These are phyloP conservation scores for Trichoderma sp. DNA, from an alignment of 2,329 filamentous ascomycete species.

Conservation along the genomic window DNA sequence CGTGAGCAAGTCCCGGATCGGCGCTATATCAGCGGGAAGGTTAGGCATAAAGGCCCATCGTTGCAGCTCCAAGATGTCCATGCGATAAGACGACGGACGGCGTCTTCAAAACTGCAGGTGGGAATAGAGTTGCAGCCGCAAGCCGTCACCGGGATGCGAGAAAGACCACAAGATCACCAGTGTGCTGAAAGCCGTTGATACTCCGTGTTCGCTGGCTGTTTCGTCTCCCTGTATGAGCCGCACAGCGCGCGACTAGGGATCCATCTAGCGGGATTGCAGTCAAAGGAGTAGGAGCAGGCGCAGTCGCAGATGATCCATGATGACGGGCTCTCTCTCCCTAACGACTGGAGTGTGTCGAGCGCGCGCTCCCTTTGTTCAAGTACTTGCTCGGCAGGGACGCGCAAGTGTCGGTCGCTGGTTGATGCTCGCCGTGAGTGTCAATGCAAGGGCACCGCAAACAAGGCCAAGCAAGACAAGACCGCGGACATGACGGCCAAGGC, in stretches of 20 bases:
- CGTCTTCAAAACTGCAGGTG: not conserved
- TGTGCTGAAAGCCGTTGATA: not conserved
- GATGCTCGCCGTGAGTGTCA: not conserved
- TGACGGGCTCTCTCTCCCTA: not conserved
- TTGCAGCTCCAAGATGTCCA: slow-evolving; percentile 43
- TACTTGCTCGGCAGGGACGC: not conserved
- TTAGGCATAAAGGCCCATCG: slow-evolving; percentile 44
- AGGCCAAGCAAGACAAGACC: not conserved
- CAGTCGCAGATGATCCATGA: slow-evolving; percentile 1
- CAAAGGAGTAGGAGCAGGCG: not conserved
- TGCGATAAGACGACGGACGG: slow-evolving; percentile 28
- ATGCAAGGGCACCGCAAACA: slow-evolving; percentile 6
- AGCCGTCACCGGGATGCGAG: slow-evolving; percentile 1
- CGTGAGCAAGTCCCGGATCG: slow-evolving; percentile 43
- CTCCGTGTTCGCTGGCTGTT: not conserved
- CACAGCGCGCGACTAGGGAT: not conserved
- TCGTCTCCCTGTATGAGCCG: slow-evolving; percentile 13
- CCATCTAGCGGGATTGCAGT: slow-evolving; percentile 9
- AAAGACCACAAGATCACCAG: slow-evolving; percentile 27
- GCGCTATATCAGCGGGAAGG: slow-evolving; percentile 43
- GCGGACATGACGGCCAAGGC: not conserved
- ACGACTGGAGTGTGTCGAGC: not conserved
- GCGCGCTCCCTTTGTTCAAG: too few species aligned
- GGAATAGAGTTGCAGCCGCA: not conserved
- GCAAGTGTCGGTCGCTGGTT: slow-evolving; percentile 2